Percentiles rank a stretch among this genome's conserved stretches.
Evolutionary conservation across 192 early-diverging fungal species (phyloP).

Genomic region (Coemansia sp.): DNA sequence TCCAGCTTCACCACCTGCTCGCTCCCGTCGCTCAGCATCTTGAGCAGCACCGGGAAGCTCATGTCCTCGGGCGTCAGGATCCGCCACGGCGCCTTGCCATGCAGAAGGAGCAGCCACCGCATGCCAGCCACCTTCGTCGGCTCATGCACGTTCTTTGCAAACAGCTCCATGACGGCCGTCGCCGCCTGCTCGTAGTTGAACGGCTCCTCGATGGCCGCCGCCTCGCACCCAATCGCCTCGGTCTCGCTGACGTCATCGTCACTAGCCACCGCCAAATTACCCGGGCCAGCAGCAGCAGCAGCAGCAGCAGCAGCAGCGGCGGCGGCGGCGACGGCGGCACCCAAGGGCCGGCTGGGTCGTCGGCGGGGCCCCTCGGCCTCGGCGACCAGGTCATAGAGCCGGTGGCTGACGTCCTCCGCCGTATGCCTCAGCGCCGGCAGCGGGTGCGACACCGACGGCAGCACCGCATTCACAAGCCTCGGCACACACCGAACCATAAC

Average conservation of each 20-base stretch:
- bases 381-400: neutral
- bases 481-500: slow-evolving; percentile 84
- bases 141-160: slow-evolving; percentile 79
- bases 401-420: slow-evolving; percentile 78
- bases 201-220: slow-evolving; percentile 53
- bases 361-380: neutral
- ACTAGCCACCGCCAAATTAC: neutral
- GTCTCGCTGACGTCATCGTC: neutral
- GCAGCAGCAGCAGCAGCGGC: slow-evolving; percentile 1
- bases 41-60: slow-evolving; percentile 84
- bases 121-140: slow-evolving; percentile 88
- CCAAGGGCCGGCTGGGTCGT: no score
- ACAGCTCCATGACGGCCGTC: slow-evolving; percentile 65
- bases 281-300: neutral
- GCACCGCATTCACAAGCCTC: slow-evolving; percentile 72
- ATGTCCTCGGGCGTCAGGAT: slow-evolving; percentile 87
- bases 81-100: slow-evolving; percentile 83
- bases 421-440: slow-evolving; percentile 63
- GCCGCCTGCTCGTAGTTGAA: slow-evolving; percentile 88
- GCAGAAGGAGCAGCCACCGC: slow-evolving; percentile 97
- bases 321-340: slow-evolving; percentile 9
- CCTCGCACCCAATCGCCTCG: neutral
- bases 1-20: slow-evolving; percentile 94
- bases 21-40: slow-evolving; percentile 86
- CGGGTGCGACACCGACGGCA: slow-evolving; percentile 84